Evolutionary conservation across 176 grass and related monocot species (phyloP).

Genomic region (Luzula sylvatica): DNA sequence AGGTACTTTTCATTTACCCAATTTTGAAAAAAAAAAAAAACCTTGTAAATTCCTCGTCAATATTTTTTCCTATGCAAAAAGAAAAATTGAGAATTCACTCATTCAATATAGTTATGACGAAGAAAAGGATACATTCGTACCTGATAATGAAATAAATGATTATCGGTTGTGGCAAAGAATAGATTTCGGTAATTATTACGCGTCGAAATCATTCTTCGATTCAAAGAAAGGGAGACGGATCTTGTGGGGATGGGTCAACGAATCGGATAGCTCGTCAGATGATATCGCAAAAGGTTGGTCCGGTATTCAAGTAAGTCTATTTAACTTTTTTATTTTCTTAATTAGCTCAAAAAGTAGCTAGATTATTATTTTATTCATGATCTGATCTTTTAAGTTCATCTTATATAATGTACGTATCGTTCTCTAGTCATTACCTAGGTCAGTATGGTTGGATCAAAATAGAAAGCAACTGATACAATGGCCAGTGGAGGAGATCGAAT

Average conservation of each 20-base stretch:
- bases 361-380: not conserved
- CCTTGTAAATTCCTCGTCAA: not conserved
- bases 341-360: not conserved
- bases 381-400: not conserved
- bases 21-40: not conserved
- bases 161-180: slow-evolving; percentile 47
- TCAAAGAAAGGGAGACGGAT: slow-evolving; percentile 43
- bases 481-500: slow-evolving; percentile 72
- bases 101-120: slow-evolving; percentile 10
- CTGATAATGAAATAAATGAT: slow-evolving; percentile 41
- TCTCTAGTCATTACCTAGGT: slow-evolving; percentile 60
- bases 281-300: slow-evolving; percentile 72
- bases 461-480: slow-evolving; percentile 65
- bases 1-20: slow-evolving; percentile 13
- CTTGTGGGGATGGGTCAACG: slow-evolving; percentile 69
- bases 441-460: slow-evolving; percentile 53
- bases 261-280: slow-evolving; percentile 46
- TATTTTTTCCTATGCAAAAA: not conserved
- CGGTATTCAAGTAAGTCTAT: slow-evolving; percentile 57
- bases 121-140: slow-evolving; percentile 44
- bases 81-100: no score
- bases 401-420: not conserved
- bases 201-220: slow-evolving; percentile 81
- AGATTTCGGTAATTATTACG: slow-evolving; percentile 83
- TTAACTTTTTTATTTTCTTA: not conserved